A percentile compares a stretch with the other conserved stretches of the same genome.
Conservation (phyloP, 495 filamentous ascomycete genomes). For the Penicillium odoratum region DNA sequence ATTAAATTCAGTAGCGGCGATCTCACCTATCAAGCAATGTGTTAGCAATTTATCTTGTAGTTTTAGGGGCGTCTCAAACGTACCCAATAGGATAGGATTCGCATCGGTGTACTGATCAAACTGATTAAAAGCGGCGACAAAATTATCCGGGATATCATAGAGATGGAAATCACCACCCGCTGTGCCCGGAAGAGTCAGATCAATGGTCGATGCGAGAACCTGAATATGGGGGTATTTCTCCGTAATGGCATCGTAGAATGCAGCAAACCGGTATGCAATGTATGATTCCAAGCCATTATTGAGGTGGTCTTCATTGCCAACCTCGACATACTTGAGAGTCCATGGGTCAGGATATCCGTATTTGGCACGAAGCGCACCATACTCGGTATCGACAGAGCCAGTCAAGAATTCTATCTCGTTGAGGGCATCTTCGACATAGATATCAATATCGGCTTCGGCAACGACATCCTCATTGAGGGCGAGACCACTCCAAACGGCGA, state of each 20-base stretch:
- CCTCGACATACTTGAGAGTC: constrained; percentile 49
- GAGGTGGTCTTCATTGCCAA: constrained; percentile 59
- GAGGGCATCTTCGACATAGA: constrained; percentile 57
- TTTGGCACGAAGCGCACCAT: constrained; percentile 45
- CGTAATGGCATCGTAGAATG: constrained; percentile 50
- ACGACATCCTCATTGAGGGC: constrained; percentile 53
- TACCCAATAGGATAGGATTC: constrained; percentile 48
- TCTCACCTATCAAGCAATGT: constrained; percentile 40
- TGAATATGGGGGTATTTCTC: constrained; percentile 51
- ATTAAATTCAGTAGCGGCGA: constrained; percentile 49
- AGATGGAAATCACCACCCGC: constrained; percentile 49
- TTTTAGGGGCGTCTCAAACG: constrained; percentile 23
- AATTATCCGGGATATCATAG: constrained; percentile 51
- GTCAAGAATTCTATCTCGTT: constrained; percentile 60
- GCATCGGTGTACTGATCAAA: constrained; percentile 47
- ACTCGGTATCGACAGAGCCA: constrained; percentile 37
- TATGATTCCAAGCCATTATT: constrained; percentile 38
- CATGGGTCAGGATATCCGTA: constrained; percentile 49
- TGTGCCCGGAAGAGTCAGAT: constrained; percentile 37
- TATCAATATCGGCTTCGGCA: constrained; percentile 28
- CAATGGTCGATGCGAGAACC: constrained; percentile 44
- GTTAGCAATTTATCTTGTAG: neutral
- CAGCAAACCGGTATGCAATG: constrained; percentile 42
- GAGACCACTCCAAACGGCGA: constrained; percentile 61
- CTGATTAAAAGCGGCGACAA: constrained; percentile 53